Evolutionary conservation across 805 yeast genomes (phyloP), one percentile per base, ranked within the genome.

Genomic region (Torulaspora microellipsoides): DNA sequence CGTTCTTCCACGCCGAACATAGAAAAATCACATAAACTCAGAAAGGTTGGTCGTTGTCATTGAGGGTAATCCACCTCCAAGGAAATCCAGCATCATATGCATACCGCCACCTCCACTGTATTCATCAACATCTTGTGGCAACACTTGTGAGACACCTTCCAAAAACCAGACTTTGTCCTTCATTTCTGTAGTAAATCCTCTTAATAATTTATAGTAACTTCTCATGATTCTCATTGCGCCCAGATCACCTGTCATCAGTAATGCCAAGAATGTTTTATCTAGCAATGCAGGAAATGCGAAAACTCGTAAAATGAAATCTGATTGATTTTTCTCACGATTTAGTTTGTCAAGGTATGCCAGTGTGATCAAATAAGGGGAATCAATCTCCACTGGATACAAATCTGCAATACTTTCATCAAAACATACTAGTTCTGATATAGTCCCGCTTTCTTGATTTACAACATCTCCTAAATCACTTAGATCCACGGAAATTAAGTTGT

Each of bases 241-340:
- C 28, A 82, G 65, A 64, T 91, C 97, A 36, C 96, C 95, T 9
- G 82, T 77, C 79, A 86, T 85, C 34, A 91, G 71, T 33, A 88
- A 64, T 1, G 85, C 81, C 29, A 90, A 70, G 52, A 91, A 85
- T 15, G 79, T 76, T 60, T 83, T 85, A 60, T 91, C 97, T 53
- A 91, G 69, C 38, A 91, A 66, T 0, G 97, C 98, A 7, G 97
- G 96, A 65, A 90, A 89, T 3, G 96, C 89, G 70, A 91, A 89
- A 12, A 90, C 83, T 37, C 96, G 68, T 28, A 91, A 66, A 23
- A 90, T 86, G 59, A 88, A 90, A 61, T 89, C 96, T 0, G 89
- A 78, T 63, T 87, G 85, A 62, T 82, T 78, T 51, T 89, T 73
- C 60, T 89, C 96, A 58, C 80, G 76, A 63, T 85, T 86, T 36